Base-by-base conservation (phyloP, 805 yeast species). In the Jamesozyma rosinii region DNA sequence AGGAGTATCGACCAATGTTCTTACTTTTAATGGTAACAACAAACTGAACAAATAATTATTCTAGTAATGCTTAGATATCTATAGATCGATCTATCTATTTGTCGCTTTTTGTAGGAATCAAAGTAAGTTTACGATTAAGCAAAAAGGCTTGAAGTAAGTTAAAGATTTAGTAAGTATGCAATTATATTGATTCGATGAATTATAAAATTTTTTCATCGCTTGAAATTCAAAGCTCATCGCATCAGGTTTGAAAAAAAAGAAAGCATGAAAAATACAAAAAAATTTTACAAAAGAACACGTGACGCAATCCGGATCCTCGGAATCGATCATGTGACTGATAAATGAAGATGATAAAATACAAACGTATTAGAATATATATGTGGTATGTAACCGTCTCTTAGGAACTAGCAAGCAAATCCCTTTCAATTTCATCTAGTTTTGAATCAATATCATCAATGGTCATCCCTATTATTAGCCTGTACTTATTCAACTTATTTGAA, bases 371-470 rank as follows among this genome's bases (percentile, higher is more conserved):
- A n/a, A n/a, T n/a, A n/a, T n/a, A n/a, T n/a, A n/a, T n/a, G n/a
- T n/a, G n/a, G n/a, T n/a, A n/a, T n/a, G n/a, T n/a, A n/a, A n/a
- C n/a, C n/a, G n/a, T n/a, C n/a, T 24, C 27, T 43, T 42, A 47
- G 18, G 48, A 38, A 37, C 43, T 53, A n/a, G 54, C 51, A 35
- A 53, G 47, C 9, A 68, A 47, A 44, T 67, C 72, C 21, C 61
- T 59, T 45, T 68, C 87, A 35, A 90, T 83, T 18, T 90, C 96
- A 50, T 84, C 90, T 40, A 90, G 69, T 45, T 87, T 70, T 26
- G 84, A 82, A 51, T 82, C 86, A 45, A 90, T 81, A 47, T 83
- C 92, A 46, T 85, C 94, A 18, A 80, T 72, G 40, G 79, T 76
- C 43, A 87, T 71, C 2, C 86, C 95, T 58, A 92, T 80, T 47